Evolutionary conservation across 768 basidiomycete genomes (phyloP), one percentile per base, ranked within the genome.

Genomic region (Lactarius hatsudake): DNA sequence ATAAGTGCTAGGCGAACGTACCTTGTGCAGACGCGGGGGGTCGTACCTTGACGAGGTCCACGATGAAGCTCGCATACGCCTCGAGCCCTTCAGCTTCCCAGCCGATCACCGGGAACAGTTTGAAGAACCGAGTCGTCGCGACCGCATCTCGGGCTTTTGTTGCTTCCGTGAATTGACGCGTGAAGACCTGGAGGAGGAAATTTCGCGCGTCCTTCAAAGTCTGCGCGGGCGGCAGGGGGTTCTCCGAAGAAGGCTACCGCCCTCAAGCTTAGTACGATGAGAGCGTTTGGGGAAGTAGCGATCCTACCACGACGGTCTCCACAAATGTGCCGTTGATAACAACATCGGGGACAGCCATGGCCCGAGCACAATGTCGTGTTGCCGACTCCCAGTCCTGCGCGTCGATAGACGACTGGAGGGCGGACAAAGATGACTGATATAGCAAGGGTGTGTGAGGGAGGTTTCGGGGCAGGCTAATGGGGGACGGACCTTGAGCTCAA

Each of bases 341-440:
- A 53, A 89, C 86, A 8, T 78, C 73, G 2, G 95, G 90, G 17
- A 97, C 80, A 0, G 89, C 81, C 91, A 96, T 96, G 2, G 95
- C 96, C 26, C 94, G 82, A 38, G 92, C 87, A 77, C 96, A 96
- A 73, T 94, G 90, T 65, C 94, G 84, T 0, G 95, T 88, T 4
- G 97, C 97, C 3, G 91, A 86, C 75, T 99, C 97, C 97, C 97
- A 99, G 73, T 98, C 97, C 71, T 91, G 86, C 55, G 79, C 81
- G 36, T 90, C 88, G 36, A 98, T 95, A 17, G 86, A 79, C 12
- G 79, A 72, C 56, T 85, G 81, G 17, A 89, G 76, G 26, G 81
- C 82, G 5, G 80, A 75, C 53, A 91, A 77, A 1, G 96, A 89
- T 0, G 85, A 84, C 84, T 94, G 79, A 12, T 81, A 77, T n/a